Percentiles rank a stretch among this genome's conserved stretches.
Conservation (phyloP, 2,329 filamentous ascomycete species). For the Penicillium sp. region DNA sequence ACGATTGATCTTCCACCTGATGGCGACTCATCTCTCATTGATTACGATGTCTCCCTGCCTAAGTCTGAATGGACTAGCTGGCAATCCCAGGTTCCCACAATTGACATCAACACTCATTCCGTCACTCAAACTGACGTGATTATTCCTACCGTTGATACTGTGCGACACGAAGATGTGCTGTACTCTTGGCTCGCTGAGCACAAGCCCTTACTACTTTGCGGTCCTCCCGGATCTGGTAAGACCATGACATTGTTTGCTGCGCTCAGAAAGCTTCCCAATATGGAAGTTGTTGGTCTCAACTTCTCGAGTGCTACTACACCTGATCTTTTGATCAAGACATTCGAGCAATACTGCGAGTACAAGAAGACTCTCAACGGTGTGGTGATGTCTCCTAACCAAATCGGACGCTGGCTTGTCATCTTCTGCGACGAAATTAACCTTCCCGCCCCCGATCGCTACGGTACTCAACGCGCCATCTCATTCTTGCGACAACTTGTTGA, state of each 20-base stretch:
- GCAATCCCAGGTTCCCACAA: constrained; percentile 90
- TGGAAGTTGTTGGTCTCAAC: constrained; percentile 99
- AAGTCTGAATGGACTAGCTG: constrained; percentile 87
- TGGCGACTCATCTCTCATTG: constrained; percentile 80
- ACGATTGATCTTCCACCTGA: constrained; percentile 83
- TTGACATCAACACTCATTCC: constrained; percentile 98
- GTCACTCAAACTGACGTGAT: constrained; percentile 98
- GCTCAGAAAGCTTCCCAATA: constrained; percentile 92
- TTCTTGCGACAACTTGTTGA: constrained; percentile 97
- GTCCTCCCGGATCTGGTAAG: constrained; percentile 97
- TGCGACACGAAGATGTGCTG: constrained; percentile 97
- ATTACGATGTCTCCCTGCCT: constrained; percentile 88
- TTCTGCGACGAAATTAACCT: constrained; percentile 99
- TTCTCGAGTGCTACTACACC: constrained; percentile 99
- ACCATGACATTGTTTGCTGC: constrained; percentile 99
- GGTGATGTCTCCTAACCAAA: constrained; percentile 91
- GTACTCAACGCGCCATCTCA: constrained; percentile 94
- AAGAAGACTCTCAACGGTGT: constrained; percentile 97
- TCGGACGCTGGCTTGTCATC: constrained; percentile 95
- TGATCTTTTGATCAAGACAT: constrained; percentile 96
- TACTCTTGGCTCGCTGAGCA: constrained; percentile 99
- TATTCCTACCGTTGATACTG: constrained; percentile 95
- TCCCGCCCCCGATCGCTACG: constrained; percentile 95
- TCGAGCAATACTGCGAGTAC: constrained; percentile 99
- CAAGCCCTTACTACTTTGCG: constrained; percentile 93